These are phyloP conservation scores for Trametes cingulata DNA, from an alignment of 768 basidiomycete genomes.

Conservation along the genomic window DNA sequence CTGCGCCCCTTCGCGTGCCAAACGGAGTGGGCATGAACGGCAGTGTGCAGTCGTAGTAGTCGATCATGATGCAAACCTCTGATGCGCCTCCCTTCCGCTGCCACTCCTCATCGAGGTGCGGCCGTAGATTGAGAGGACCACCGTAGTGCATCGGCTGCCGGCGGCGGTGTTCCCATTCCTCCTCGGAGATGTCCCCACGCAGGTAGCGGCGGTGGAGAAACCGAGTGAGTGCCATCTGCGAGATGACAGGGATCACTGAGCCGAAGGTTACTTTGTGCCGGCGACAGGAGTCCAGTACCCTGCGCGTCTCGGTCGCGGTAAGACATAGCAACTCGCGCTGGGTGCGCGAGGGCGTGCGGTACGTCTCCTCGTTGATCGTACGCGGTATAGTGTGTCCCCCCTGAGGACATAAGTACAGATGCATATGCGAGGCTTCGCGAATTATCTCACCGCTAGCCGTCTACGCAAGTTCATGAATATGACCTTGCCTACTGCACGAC, in stretches of 20 bases:
- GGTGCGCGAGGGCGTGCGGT: conserved; percentile 40
- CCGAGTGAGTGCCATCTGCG: conserved; percentile 54
- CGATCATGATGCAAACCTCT: conserved; percentile 46
- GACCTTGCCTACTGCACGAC: conserved; percentile 41
- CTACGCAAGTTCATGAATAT: conserved; percentile 37
- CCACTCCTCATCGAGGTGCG: conserved; percentile 51
- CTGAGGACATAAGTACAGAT: conserved; percentile 32
- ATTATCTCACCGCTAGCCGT: conserved; percentile 38
- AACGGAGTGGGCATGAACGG: conserved; percentile 47
- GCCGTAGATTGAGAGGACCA: conserved; percentile 54
- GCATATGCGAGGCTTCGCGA: too few relatives aligned
- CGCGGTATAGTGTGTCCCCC: conserved; percentile 60
- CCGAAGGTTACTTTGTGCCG: conserved; percentile 50
- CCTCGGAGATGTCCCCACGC: conserved; percentile 46
- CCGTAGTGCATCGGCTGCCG: conserved; percentile 49
- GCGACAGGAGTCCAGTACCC: conserved; percentile 43
- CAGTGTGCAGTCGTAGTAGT: conserved; percentile 45
- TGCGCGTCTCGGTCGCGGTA: conserved; percentile 32
- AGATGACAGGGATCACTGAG: conserved; percentile 48
- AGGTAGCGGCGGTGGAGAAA: conserved; percentile 49
- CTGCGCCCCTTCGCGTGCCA: conserved; percentile 28
- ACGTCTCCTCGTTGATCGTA: conserved; percentile 38
- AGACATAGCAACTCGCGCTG: conserved; percentile 24
- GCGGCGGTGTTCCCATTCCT: conserved; percentile 55
- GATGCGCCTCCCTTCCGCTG: conserved; percentile 43